A percentile compares a stretch with the other conserved stretches of the same genome.
phyloP scores from a whole-genome alignment of 2,329 filamentous ascomycete species.

The Nemania bipapillata region DNA sequence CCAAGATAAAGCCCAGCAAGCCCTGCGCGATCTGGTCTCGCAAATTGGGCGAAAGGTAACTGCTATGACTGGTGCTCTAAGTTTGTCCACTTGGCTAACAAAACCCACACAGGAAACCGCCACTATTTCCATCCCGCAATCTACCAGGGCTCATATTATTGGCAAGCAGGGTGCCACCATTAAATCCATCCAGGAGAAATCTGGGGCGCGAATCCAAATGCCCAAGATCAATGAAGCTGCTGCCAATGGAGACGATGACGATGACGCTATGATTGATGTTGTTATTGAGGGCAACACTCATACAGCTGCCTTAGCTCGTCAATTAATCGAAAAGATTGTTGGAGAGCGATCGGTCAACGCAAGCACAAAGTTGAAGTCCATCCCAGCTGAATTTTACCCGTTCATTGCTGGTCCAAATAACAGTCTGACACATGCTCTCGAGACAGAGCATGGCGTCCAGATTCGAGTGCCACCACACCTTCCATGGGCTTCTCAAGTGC shows the following conservation, averaged over 20 bases:
- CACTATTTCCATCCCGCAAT: slow-evolving; percentile 82
- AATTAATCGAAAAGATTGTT: slow-evolving; percentile 87
- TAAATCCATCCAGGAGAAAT: slow-evolving; percentile 87
- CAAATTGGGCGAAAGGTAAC: slow-evolving; percentile 86
- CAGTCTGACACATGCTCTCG: slow-evolving; percentile 72
- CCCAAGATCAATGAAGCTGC: slow-evolving; percentile 78
- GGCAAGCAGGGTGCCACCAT: slow-evolving; percentile 91
- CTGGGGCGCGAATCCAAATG: slow-evolving; percentile 89
- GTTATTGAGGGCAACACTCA: slow-evolving; percentile 90
- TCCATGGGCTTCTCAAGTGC: slow-evolving; percentile 76
- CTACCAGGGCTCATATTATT: slow-evolving; percentile 88
- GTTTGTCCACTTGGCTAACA: slow-evolving; percentile 17
- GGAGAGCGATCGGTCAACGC: slow-evolving; percentile 85
- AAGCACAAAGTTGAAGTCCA: slow-evolving; percentile 81
- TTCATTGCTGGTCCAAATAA: slow-evolving; percentile 89
- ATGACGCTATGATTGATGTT: slow-evolving; percentile 86
- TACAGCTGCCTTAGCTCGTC: slow-evolving; percentile 82
- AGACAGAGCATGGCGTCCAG: slow-evolving; percentile 78
- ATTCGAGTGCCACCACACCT: slow-evolving; percentile 86
- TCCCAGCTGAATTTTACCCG: slow-evolving; percentile 92
- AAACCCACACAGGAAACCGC: slow-evolving; percentile 60
- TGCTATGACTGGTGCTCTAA: slow-evolving; percentile 11
- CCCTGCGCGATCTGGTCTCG: slow-evolving; percentile 86
- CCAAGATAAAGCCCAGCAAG: slow-evolving; percentile 83
- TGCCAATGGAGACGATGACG: slow-evolving; percentile 70